These are phyloP conservation scores for Lecanicillium sp. DNA, from an alignment of 2,329 filamentous ascomycete species.

Conservation along the genomic window DNA sequence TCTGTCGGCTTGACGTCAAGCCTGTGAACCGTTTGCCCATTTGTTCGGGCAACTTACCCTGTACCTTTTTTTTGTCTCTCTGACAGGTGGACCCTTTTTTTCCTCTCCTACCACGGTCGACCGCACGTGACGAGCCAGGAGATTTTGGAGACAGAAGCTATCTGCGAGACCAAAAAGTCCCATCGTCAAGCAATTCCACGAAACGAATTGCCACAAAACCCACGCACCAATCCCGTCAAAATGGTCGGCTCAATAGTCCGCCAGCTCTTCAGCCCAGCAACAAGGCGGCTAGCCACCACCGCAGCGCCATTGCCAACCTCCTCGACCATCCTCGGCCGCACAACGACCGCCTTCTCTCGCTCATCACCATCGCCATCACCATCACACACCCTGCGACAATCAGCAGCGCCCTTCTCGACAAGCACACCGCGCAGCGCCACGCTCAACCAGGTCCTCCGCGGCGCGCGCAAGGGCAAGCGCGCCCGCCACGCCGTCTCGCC, in stretches of 20 bases:
- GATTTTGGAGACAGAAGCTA: background rate
- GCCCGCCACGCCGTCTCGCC: constrained; percentile 85
- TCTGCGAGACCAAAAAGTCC: background rate
- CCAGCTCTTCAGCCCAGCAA: constrained; percentile 25
- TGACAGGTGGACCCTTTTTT: too few species aligned
- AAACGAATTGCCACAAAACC: too few species aligned
- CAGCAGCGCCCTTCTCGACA: constrained; percentile 41
- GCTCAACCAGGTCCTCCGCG: constrained; percentile 66
- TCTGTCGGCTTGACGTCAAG: too few species aligned
- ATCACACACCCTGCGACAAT: constrained; percentile 23
- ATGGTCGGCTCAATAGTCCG: constrained; percentile 29
- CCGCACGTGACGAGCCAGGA: background rate
- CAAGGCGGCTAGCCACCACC: constrained; percentile 18
- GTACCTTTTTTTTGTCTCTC: too few species aligned
- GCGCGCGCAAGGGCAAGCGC: constrained; percentile 70
- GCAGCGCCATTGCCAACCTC: constrained; percentile 13
- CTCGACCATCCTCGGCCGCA: constrained; percentile 17
- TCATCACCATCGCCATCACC: constrained; percentile 10
- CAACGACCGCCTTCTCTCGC: constrained; percentile 11
- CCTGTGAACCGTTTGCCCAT: too few species aligned
- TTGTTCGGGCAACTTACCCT: too few species aligned
- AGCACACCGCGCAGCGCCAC: constrained; percentile 53
- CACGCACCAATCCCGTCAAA: constrained; percentile 20
- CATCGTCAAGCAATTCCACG: background rate
- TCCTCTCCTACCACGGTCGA: too few species aligned